Evolutionary conservation across 371 early-diverging fungal genomes (phyloP), one percentile per base, ranked within the genome.

Genomic region (Rhizopus delemar): DNA sequence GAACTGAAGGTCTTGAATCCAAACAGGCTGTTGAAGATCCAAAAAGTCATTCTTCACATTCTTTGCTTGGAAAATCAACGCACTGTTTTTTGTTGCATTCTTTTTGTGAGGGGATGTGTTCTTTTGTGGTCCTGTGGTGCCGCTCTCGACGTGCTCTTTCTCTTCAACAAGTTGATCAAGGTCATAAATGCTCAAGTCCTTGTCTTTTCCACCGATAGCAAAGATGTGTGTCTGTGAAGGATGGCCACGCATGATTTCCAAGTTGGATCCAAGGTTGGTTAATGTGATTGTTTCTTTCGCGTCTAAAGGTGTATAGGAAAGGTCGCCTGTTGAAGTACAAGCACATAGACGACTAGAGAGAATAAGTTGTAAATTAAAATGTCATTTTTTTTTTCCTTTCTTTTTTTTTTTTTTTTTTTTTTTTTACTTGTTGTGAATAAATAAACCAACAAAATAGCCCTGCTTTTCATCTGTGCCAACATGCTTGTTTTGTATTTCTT

Each of bases 201-300:
- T 85, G 57, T 93, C 92, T 36, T 90, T 88, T 13, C 96, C 96
- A 36, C 92, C 95, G 6, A 88, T 88, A 0, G 91, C 94, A 64
- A 96, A 82, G 7, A 93, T 59, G 56, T 87, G 66, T 9, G 86
- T 72, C 13, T 80, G 74, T n/a, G 66, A 66, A 7, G 85, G 86
- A 63, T 91, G 89, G 3, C 82, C 80, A 34, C 88, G 84, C 86
- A 94, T 88, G 11, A 74, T 55, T 31, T 56, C 69, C 28, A 73
- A 63, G 22, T 70, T 56, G 8, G 65, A 8, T 8, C 67, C 71
- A 11, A 70, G 57, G 2, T 68, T 22, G 2, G n/a, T 28, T 2
- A 67, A 29, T 2, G 67, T 62, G 6, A 35, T 28, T 41, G 66
- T 66, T 16, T 60, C 62, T 53, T 46, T 41, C 7, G 41, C 28